These are phyloP conservation scores for Steccherinum ochraceum DNA, from an alignment of 768 basidiomycete genomes.

Conservation along the genomic window DNA sequence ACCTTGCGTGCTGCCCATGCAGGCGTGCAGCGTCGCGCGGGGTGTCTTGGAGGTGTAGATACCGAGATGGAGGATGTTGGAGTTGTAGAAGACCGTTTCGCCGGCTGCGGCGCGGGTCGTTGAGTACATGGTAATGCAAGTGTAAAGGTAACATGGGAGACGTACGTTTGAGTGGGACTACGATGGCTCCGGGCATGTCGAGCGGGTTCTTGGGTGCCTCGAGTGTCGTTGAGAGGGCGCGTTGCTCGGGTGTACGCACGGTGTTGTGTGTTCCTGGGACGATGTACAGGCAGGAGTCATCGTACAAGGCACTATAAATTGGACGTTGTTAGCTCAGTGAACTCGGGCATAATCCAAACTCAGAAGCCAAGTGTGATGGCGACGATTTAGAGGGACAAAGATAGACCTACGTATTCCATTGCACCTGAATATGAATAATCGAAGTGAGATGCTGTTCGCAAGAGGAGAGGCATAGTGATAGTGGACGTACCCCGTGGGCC, in stretches of 20 bases:
- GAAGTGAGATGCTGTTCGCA: not conserved
- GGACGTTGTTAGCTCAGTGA: too few species aligned
- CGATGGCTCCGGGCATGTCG: slow-evolving; percentile 65
- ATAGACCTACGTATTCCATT: slow-evolving; percentile 71
- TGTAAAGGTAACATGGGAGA: not conserved
- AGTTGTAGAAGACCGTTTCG: slow-evolving; percentile 76
- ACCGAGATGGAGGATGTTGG: slow-evolving; percentile 73
- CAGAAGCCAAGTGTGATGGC: too few species aligned
- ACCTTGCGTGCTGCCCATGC: slow-evolving; percentile 56
- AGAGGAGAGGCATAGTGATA: not conserved
- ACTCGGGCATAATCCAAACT: not conserved
- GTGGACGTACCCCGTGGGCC: slow-evolving; percentile 66
- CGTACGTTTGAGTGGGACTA: slow-evolving; percentile 49
- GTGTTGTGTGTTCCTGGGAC: slow-evolving; percentile 63
- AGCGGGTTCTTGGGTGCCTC: slow-evolving; percentile 51
- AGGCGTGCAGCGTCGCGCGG: slow-evolving; percentile 66
- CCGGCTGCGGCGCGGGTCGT: slow-evolving; percentile 37
- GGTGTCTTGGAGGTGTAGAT: slow-evolving; percentile 44
- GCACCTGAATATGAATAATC: slow-evolving; percentile 39
- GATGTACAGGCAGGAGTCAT: slow-evolving; percentile 63
- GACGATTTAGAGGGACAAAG: too few species aligned
- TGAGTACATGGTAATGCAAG: not conserved
- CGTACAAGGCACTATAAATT: slow-evolving; percentile 53
- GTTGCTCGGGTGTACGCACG: slow-evolving; percentile 52
- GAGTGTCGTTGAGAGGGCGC: slow-evolving; percentile 43